Base-by-base conservation (phyloP, 176 grass and related monocot species). In the Oryza meyeriana region DNA sequence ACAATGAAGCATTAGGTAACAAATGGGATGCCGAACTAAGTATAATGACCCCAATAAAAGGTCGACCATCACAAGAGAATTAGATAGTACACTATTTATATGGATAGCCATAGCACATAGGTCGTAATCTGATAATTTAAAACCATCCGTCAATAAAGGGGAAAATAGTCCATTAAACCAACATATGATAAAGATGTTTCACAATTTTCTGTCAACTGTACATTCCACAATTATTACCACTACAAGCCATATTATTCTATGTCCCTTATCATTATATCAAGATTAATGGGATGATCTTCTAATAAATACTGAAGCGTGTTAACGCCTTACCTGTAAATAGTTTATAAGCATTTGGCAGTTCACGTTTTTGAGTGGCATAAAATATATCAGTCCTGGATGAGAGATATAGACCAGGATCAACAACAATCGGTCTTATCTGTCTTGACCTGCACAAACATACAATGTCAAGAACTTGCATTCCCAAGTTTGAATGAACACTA, bases 291-390 rank as follows among this genome's bases (percentile, higher is more conserved):
- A 32, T 18, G 34, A 36, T 41, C 65, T 39, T n/a, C 33, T 78
- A 10, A 52, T 12, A 78, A 71, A 72, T 26, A 55, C 63, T 38
- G 16, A 40, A 81, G 32, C 10, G 8, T 1, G 18, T 41, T 44
- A 31, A 26, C 40, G 8, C 76, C 81, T 79, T 52, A 91, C 95
- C 92, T 80, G 89, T 91, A 79, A 98, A 98, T 65, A 98, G 84
- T 84, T 86, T 93, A 50, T 93, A 88, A 27, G 90, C 85, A 88
- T 72, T 90, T 77, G 95, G 95, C 25, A 95, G 69, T 45, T 95
- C 92, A 45, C 90, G 90, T 79, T 93, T 98, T 89, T 98, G 95
- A 13, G 92, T 98, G 68, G 90, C 93, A 86, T 98, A 98, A 77
- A 88, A 93, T 18, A 98, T 75, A 33, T 98, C 92, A 63, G 87